Base-by-base conservation (phyloP, 176 grass and related monocot species). In the Lolium rigidum region DNA sequence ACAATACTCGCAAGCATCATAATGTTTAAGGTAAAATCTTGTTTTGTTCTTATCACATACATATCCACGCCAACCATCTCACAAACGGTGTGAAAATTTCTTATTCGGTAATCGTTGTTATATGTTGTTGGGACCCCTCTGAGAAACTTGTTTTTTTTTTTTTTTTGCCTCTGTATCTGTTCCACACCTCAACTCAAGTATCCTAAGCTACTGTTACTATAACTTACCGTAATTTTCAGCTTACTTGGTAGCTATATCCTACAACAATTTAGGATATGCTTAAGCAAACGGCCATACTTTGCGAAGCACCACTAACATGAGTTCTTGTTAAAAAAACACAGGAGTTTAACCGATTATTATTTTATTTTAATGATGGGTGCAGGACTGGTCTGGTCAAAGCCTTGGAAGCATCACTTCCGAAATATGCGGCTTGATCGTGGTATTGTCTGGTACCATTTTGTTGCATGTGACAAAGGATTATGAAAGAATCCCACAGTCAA, bases 351-450 rank as follows among this genome's bases (percentile, higher is more conserved):
- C 24, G 13, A 15, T 61, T 76, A 10, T 51, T 39, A 44, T 67
- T 7, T 4, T 46, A 49, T n/a, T 75, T 21, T 46, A 80, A 73
- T 64, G 20, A 71, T 83, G 60, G 70, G 48, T 49, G 69, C 89
- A 99, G 97, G 94, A 99, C 70, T 99, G 97, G 97, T 90, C 95
- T 85, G 94, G 88, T 78, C 94, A 97, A 93, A 87, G 80, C 79
- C 59, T 83, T 66, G 97, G 97, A 94, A 99, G 85, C 85, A 83
- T 99, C 74, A 87, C 78, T 75, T 99, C 97, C 77, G 97, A 90
- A 86, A 94, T 99, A 85, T 99, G 94, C 81, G 97, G 97, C 48
- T 91, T 99, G 91, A 80, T 97, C 35, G 92, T 99, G 6, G 94
- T 99, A 52, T 89, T 97, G 41, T 99, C 97, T 0, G 97, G 94